Conservation (phyloP, 164 flowering plant genomes). For the Tetracentron sinense region DNA sequence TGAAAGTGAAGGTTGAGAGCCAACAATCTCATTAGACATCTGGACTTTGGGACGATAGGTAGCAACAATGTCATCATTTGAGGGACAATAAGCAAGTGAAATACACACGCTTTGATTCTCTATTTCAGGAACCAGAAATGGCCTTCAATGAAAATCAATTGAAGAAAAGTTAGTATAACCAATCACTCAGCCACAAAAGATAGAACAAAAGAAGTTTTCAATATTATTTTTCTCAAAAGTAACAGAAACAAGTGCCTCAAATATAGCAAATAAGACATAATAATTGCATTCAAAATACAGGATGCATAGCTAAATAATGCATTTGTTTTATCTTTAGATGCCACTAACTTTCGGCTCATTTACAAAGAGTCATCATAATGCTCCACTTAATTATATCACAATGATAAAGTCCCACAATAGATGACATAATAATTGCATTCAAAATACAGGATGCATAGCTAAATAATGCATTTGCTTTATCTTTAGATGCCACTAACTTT, state of each 20-base stretch:
- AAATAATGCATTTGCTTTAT: no score
- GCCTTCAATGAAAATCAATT: slow-evolving; percentile 41
- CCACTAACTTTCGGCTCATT: not conserved
- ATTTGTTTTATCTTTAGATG: no score
- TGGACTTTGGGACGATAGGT: slow-evolving; percentile 76
- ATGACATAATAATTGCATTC: not conserved
- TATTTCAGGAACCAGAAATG: slow-evolving; percentile 50
- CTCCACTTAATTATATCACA: no score
- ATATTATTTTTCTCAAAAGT: not conserved
- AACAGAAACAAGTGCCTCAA: not conserved
- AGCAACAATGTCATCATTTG: slow-evolving; percentile 60
- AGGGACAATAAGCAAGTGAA: slow-evolving; percentile 63
- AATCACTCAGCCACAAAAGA: not conserved
- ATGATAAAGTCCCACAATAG: no score
- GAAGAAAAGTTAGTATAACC: slow-evolving; percentile 9
- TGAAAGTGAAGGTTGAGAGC: slow-evolving; percentile 42
- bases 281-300: not conserved
- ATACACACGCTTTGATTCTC: slow-evolving; percentile 85
- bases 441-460: no score
- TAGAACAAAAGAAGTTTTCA: no score
- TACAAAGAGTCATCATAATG: no score
- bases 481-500: not conserved
- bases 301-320: no score
- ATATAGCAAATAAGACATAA: no score
- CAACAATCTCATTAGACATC: slow-evolving; percentile 20